Evolutionary conservation across 1,139 yeast genomes (phyloP), one percentile per base, ranked within the genome.

Genomic region (Kluyveromyces sp.): DNA sequence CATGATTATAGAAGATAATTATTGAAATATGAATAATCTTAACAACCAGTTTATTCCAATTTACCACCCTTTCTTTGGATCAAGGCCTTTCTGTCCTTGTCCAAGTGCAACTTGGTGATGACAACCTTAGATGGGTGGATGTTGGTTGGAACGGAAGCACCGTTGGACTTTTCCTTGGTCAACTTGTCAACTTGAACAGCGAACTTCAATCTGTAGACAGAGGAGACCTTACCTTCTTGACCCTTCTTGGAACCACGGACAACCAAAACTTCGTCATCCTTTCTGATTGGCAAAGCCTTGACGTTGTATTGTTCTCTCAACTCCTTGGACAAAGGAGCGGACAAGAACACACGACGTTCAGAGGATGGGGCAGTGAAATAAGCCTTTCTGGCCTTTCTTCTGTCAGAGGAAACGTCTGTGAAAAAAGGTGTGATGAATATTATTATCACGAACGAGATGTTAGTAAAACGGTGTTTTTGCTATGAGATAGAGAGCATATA

Each of bases 351-450:
- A 79, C 98, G 89, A 80, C 97, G 89, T 71, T 78, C 89, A 63
- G 92, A 85, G 63, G 98, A 92, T 68, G 98, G 95, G 64, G 99
- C 95, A 68, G 79, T 78, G 90, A 94, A 94, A 87, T 94, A 85
- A 75, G 98, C 98, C 90, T 92, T 92, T 87, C 99, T 90, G 76
- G 97, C 81, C 86, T 92, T 92, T 75, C 96, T 85, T 82, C 98
- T 95, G 72, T 97, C 92, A 75, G 96, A 84, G 70, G 98, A 89
- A 77, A 92, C 97, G 96, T 92, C 94, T 82, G 66, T 43, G 45
- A 34, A 26, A 44, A 56, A 71, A 44, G 38, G 39, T 42, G 41
- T 51, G 32, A 44, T 41, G 46, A 34, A 39, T 2, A 34, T n/a
- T 34, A 7, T 37, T 29, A 25, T 4, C 8, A 30, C 32, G 32